Conservation (phyloP, 164 flowering plant genomes). For the Nymphaea colorata region DNA sequence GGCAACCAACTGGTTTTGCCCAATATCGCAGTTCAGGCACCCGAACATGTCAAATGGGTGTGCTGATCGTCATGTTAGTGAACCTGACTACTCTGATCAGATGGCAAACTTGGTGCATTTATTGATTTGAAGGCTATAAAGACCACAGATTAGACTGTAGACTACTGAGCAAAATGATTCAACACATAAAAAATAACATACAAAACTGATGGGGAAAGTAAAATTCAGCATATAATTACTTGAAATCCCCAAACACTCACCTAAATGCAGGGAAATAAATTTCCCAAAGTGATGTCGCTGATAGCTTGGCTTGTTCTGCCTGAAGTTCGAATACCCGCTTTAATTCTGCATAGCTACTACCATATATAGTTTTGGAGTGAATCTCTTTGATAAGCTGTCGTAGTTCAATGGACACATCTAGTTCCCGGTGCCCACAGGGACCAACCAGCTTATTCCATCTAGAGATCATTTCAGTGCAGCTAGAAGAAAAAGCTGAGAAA, state of each 20-base stretch:
- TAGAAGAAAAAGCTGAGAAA: constrained; percentile 8
- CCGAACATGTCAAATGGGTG: too few relatives aligned
- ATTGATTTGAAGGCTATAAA: too few relatives aligned
- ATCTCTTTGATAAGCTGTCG: constrained; percentile 9
- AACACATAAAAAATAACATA: too few relatives aligned
- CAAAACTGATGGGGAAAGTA: too few relatives aligned
- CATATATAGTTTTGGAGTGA: constrained; percentile 13
- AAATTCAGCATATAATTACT: too few relatives aligned
- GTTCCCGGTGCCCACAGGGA: constrained; percentile 1
- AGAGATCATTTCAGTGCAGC: constrained; percentile 6
- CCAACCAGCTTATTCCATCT: constrained; percentile 6
- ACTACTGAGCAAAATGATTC: too few relatives aligned
- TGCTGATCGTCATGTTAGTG: too few relatives aligned
- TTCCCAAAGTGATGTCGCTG: background rate
- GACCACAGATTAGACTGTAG: too few relatives aligned
- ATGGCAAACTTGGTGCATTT: too few relatives aligned
- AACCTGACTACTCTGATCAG: too few relatives aligned
- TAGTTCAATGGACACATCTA: constrained; percentile 15
- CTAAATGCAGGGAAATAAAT: background rate
- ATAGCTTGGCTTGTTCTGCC: constrained; percentile 1
- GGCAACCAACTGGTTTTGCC: too few relatives aligned
- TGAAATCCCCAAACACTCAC: background rate
- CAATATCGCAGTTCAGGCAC: too few relatives aligned
- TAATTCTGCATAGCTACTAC: constrained; percentile 15
- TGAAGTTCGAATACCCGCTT: constrained; percentile 9